Conservation (phyloP, 2,329 filamentous ascomycete species). For the Colletotrichum tabaci region DNA sequence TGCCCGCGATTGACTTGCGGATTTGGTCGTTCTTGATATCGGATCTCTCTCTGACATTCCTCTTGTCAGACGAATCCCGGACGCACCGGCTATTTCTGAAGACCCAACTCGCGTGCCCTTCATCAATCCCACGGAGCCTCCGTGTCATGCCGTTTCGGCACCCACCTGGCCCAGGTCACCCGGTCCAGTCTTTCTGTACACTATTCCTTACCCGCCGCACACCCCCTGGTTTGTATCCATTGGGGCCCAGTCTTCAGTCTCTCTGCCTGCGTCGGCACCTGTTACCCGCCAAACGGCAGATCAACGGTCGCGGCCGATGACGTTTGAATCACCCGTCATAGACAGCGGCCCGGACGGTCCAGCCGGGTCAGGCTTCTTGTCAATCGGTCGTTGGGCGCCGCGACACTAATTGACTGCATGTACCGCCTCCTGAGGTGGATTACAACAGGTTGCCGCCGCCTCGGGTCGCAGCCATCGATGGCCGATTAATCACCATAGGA, state of each 20-base stretch:
- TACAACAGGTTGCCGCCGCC: too few relatives aligned
- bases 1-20: neutral
- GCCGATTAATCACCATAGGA: slow-evolving; percentile 69
- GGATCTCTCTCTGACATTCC: neutral
- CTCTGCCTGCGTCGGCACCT: neutral
- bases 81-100: slow-evolving; percentile 11
- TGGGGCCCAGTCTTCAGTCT: slow-evolving; percentile 3
- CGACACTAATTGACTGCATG: neutral
- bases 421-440: neutral
- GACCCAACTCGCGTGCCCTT: slow-evolving; percentile 20
- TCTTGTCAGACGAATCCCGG: slow-evolving; percentile 34
- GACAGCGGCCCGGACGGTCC: neutral
- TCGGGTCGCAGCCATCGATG: too few relatives aligned
- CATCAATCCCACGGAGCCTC: slow-evolving; percentile 21
- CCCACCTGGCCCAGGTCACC: neutral
- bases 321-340: slow-evolving; percentile 15
- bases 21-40: neutral
- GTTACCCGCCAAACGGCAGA: neutral
- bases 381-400: neutral
- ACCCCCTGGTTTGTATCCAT: neutral
- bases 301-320: slow-evolving; percentile 14
- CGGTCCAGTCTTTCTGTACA: neutral
- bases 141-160: slow-evolving; percentile 6
- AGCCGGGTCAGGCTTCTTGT: neutral
- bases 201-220: neutral